Base-by-base conservation (phyloP, 1,284 basidiomycete species). In the Afroboletus lepidellus region DNA sequence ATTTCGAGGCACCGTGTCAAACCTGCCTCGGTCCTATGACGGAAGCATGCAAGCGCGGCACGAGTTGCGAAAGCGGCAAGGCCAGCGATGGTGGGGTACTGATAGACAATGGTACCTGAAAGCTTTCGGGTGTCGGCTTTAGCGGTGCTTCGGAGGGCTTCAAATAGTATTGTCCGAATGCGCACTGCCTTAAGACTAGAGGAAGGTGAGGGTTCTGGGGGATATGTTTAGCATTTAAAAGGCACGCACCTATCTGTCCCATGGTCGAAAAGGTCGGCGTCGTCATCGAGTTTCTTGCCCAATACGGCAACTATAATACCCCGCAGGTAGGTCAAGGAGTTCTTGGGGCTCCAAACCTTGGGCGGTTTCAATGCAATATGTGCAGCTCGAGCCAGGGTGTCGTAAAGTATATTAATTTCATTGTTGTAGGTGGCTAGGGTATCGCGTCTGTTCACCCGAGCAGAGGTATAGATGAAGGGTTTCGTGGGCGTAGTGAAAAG, bases 161-260 rank as follows among this genome's bases (percentile, higher is more conserved):
- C 59, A 5, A 73, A 54, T 34, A 79, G 59, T 5, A 69, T 66
- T 48, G 73, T 73, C 8, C 74, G 69, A 25, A 78, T 75, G 61
- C 71, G 72, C 0, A 72, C 74, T 4, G 73, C 77, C 56, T 74
- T 73, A 23, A 77, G 53, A 57, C 77, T 77, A 25, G 13, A 15
- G 24, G n/a, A 33, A 12, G 15, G 27, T 34, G 13, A 45, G n/a
- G 2, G 9, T 11, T 33, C 11, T n/a, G 9, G 16, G 8, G 15
- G 2, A 27, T 3, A 30, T 9, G 24, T 3, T 3, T 16, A 48
- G 18, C 6, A 0, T 15, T 29, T 11, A 20, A 39, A 38, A 15
- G 30, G 6, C 3, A 5, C 46, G 18, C 34, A 61, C 60, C 59
- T 52, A 23, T 65, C 38, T 18, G 3, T 42, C 29, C 53, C 61